Evolutionary conservation across 371 early-diverging fungal genomes (phyloP).

Genomic region (Lichtheimia ornata): DNA sequence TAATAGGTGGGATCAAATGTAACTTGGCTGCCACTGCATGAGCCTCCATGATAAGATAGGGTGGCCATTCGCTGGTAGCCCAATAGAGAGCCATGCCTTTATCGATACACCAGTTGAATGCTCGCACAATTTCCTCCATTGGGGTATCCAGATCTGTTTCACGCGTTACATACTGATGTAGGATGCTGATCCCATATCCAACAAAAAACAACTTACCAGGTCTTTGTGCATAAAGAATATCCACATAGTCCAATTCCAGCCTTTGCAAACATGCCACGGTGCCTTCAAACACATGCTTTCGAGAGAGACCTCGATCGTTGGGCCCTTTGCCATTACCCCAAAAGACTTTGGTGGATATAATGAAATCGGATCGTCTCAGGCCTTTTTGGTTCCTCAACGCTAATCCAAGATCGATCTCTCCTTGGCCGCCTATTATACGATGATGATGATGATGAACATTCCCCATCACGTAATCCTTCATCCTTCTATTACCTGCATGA

Average conservation of each 20-base stretch:
- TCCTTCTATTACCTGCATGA: conserved; percentile 51
- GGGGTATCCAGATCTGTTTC: conserved; percentile 57
- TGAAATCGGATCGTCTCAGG: conserved; percentile 72
- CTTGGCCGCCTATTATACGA: conserved; percentile 58
- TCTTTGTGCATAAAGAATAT: conserved; percentile 83
- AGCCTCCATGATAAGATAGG: conserved; percentile 80
- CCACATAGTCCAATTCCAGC: conserved; percentile 79
- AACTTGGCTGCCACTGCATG: conserved; percentile 68
- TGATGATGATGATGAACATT: background rate
- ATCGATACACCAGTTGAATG: conserved; percentile 84
- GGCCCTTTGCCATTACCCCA: conserved; percentile 77
- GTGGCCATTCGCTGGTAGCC: conserved; percentile 88
- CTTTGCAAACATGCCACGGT: conserved; percentile 75
- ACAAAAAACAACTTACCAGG: conserved; percentile 50
- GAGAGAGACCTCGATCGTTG: conserved; percentile 81
- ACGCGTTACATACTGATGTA: background rate
- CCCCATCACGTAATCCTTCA: background rate
- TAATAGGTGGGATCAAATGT: conserved; percentile 70
- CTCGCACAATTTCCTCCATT: conserved; percentile 87
- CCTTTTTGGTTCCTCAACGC: conserved; percentile 69
- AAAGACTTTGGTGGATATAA: conserved; percentile 84
- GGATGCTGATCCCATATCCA: background rate
- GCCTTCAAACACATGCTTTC: conserved; percentile 88
- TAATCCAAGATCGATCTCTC: conserved; percentile 77
- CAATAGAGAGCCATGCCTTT: conserved; percentile 85